Base-by-base conservation (phyloP, 1,284 basidiomycete species). In the Apiotrichum gamsii region DNA sequence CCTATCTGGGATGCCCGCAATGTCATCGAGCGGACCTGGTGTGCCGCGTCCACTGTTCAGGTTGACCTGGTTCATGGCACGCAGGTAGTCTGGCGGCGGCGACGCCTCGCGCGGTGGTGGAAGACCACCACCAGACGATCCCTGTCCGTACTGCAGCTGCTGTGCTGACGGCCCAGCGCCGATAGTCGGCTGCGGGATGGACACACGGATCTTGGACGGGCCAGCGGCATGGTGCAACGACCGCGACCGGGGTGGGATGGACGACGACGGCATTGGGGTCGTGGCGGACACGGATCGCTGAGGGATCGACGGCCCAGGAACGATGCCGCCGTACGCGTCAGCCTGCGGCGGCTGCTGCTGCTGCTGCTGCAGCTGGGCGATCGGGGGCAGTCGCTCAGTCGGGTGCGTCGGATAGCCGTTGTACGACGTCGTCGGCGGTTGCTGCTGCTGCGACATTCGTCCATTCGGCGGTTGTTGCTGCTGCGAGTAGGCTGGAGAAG, bases 21-120 rank as follows among this genome's bases (percentile, higher is more conserved):
- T 51, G 34, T 50, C 46, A 39, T 57, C 59, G 33, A 62, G 35
- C 3, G 40, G 40, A 10, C 40, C 42, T 5, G 49, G 49, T 5
- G 44, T 51, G 11, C 24, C 32, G 18, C 57, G 52, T 3, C 49
- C 52, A 11, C 52, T 54, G 16, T 60, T 57, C 21, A 61, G 45
- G 13, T 25, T 47, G 32, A 59, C 33, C 18, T 37, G 40, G 29
- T 44, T 44, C 54, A 58, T 54, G 13, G 52, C 48, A 19, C 57
- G 53, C 16, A 53, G 31, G 41, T 61, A 61, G 31, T 63, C 61
- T 20, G 57, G 59, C 8, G 58, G 59, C 15, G 54, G 58, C n/a
- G 31, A 24, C 24, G 32, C 40, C 33, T 21, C 30, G 40, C 31
- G 30, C 23, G 40, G 32, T 24, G 32, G 19, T 11, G 39, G 39